phyloP scores from a whole-genome alignment of 768 basidiomycete species.

The Termitomyces sp. region DNA sequence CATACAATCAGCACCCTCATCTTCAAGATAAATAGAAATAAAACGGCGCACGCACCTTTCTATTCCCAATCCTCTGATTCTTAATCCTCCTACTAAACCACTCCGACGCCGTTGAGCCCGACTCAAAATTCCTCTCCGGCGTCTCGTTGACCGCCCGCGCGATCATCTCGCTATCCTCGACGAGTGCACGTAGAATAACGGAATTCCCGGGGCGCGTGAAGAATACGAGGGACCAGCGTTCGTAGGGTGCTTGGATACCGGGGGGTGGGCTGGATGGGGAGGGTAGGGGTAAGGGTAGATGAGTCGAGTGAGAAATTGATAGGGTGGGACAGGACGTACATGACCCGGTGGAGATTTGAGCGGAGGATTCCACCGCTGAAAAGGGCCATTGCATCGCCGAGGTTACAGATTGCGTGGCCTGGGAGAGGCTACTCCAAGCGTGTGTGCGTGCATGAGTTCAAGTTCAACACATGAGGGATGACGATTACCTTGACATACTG shows the following conservation, averaged over 20 bases:
- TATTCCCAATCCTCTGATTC: slow-evolving; percentile 42
- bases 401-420: slow-evolving; percentile 52
- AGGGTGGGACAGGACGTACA: neutral
- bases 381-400: slow-evolving; percentile 30
- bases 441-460: too few species aligned
- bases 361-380: slow-evolving; percentile 23
- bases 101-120: slow-evolving; percentile 34
- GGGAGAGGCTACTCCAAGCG: slow-evolving; percentile 33
- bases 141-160: slow-evolving; percentile 38
- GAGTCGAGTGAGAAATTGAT: neutral
- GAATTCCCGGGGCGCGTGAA: slow-evolving; percentile 62
- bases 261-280: slow-evolving; percentile 50
- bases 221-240: slow-evolving; percentile 68
- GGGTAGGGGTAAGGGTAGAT: too few species aligned
- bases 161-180: slow-evolving; percentile 48
- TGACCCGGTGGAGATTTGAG: slow-evolving; percentile 12
- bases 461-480: neutral
- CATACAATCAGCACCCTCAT: too few species aligned
- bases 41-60: slow-evolving; percentile 27
- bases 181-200: slow-evolving; percentile 46
- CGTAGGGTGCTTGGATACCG: slow-evolving; percentile 45
- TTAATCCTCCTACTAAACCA: slow-evolving; percentile 44
- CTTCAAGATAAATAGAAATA: too few species aligned
- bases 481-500: slow-evolving; percentile 57
- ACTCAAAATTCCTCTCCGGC: slow-evolving; percentile 35